Base-by-base conservation (phyloP, 345 rosid genomes). In the Boechera divaricarpa region DNA sequence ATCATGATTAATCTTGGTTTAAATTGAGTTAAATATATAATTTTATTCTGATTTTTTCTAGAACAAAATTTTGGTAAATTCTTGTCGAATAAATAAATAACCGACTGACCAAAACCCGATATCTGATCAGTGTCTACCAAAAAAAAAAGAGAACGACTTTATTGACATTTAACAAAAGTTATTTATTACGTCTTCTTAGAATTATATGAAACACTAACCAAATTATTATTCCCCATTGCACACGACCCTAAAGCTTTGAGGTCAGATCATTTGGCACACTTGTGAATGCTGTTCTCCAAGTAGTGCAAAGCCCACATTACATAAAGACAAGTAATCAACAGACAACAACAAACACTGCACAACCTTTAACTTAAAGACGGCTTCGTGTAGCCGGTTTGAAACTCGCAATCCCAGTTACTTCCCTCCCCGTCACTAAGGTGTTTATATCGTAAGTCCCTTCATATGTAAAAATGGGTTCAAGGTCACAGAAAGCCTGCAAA, bases 381-480 rank as follows among this genome's bases (percentile, higher is more conserved):
- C 94, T 95, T 21, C 73, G 86, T 21, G 77, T n/a, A 58, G 86
- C 82, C 6, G 99, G 90, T 79, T 88, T 95, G 82, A 95, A 88
- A 83, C 93, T 90, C 16, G 98, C 94, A 49, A 91, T 13, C 51
- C 99, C 98, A 0, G 98, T 92, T 44, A 95, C 79, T 84, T 93
- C 99, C 79, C 99, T 83, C 13, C 91, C 98, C 0, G 98, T 92
- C 21, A 94, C 87, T 85, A 94, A 83, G 79, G 75, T 88, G 90
- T 93, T 95, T 71, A 95, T 93, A 49, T 95, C 98, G 13, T 91
- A 88, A 2, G 98, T 94, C 76, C 98, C 98, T 85, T 92, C 99
- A 36, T 85, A 93, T 9, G 98, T 93, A 82, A 91, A 88, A 45
- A 95, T 93, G 11, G 99, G 99, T 72, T 95, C 99, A 85, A 95